phyloP scores from a whole-genome alignment of 2,329 filamentous ascomycete genomes.

The Helotiales sp. region DNA sequence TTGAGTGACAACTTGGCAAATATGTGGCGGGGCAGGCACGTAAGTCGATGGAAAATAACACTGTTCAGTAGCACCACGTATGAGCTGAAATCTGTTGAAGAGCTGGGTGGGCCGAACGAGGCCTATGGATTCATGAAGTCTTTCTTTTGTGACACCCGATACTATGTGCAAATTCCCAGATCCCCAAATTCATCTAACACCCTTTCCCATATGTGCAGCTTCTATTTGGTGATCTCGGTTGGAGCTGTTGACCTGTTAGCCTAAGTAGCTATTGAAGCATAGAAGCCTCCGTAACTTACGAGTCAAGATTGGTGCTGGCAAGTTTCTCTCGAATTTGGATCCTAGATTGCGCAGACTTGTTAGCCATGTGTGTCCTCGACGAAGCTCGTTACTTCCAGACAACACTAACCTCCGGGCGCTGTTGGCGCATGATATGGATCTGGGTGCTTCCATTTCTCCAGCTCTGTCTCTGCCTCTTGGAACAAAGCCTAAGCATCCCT shows the following conservation, averaged over 20 bases:
- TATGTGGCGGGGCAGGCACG: neutral
- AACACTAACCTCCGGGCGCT: constrained; percentile 80
- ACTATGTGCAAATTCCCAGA: constrained; percentile 29
- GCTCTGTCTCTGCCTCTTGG: constrained; percentile 82
- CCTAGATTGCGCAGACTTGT: constrained; percentile 55
- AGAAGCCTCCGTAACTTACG: constrained; percentile 62
- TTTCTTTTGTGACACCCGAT: constrained; percentile 3
- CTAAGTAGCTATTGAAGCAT: neutral
- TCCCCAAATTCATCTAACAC: neutral
- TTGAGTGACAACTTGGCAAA: too few relatives aligned
- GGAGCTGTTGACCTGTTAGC: constrained; percentile 35
- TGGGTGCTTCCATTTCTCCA: constrained; percentile 96
- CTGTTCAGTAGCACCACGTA: neutral
- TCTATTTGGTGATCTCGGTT: constrained; percentile 35
- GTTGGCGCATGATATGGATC: constrained; percentile 90
- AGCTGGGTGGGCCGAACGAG: neutral
- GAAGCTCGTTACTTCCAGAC: neutral
- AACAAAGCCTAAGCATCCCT: constrained; percentile 70
- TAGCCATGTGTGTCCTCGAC: neutral
- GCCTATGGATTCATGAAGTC: neutral
- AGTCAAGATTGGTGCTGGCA: constrained; percentile 78
- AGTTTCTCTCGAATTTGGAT: constrained; percentile 94
- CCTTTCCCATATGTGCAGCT: constrained; percentile 1
- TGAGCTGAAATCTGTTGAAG: neutral
- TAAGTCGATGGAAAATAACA: neutral